A percentile compares a stretch with the other conserved stretches of the same genome.
Evolutionary conservation across 202 grass and related monocot genomes (phyloP).

Genomic region (Thinopyrum obtusiflorum): DNA sequence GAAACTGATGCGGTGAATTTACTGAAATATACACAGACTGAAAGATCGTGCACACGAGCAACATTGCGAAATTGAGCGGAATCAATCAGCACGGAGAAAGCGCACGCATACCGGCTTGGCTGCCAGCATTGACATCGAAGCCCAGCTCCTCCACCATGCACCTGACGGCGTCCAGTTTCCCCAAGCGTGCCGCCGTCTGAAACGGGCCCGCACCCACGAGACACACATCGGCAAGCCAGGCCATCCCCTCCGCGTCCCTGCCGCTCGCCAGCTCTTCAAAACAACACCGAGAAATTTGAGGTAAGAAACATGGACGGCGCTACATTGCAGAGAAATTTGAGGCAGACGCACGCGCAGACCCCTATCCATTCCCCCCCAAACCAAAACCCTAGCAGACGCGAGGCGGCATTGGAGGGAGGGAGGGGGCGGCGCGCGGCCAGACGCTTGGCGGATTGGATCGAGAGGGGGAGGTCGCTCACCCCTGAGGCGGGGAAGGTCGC

Average conservation of each 20-base stretch:
- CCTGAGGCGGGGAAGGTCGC: slow-evolving; percentile 15
- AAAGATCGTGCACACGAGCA: background rate
- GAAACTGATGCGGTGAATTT: too few relatives aligned
- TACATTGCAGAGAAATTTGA: background rate
- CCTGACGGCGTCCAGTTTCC: background rate
- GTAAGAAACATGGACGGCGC: background rate
- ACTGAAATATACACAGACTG: background rate
- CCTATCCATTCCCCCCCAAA: background rate
- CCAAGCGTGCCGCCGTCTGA: slow-evolving; percentile 18
- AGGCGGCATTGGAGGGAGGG: background rate
- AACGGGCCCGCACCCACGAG: background rate
- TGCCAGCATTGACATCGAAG: background rate
- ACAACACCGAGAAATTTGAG: background rate
- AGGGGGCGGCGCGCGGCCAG: background rate
- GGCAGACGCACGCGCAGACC: background rate
- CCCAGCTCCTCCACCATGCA: slow-evolving; percentile 35
- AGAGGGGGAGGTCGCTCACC: background rate
- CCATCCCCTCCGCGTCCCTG: slow-evolving; percentile 11
- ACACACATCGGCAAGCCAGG: too few relatives aligned
- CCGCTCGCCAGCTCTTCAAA: slow-evolving; percentile 24
- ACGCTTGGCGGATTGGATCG: background rate
- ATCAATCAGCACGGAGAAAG: background rate
- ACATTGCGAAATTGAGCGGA: background rate
- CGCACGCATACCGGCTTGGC: too few relatives aligned
- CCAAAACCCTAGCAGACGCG: background rate